A percentile compares a stretch with the other conserved stretches of the same genome.
phyloP scores from a whole-genome alignment of 805 yeast species.

The Zygosaccharomyces rouxii region DNA sequence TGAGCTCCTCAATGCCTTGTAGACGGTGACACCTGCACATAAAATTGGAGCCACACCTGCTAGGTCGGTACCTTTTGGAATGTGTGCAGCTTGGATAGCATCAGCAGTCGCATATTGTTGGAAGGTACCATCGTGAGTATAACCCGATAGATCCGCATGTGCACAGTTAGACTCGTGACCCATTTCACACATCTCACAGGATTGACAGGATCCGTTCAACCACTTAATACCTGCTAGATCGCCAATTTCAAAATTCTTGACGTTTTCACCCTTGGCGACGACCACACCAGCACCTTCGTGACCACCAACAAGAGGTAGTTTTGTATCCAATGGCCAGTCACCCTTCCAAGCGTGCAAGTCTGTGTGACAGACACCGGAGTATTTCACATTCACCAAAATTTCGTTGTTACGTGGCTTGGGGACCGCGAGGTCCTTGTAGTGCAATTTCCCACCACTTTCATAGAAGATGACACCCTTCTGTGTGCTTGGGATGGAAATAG shows the following conservation, averaged over 20 bases:
- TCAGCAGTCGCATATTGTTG: conserved; percentile 87
- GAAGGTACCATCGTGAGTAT: conserved; percentile 67
- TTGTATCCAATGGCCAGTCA: conserved; percentile 57
- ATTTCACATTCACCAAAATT: conserved; percentile 52
- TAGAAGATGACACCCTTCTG: conserved; percentile 53
- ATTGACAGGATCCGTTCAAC: conserved; percentile 58
- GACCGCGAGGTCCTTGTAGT: conserved; percentile 50
- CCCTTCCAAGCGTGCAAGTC: conserved; percentile 68
- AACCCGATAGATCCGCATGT: conserved; percentile 49
- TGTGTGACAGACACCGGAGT: conserved; percentile 65
- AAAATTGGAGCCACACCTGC: conserved; percentile 63
- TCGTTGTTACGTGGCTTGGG: conserved; percentile 57
- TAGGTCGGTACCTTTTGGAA: conserved; percentile 67
- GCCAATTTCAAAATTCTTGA: conserved; percentile 52
- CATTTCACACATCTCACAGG: conserved; percentile 54
- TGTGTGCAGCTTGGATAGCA: conserved; percentile 78
- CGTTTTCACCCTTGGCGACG: conserved; percentile 54
- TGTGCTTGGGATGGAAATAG: conserved; percentile 39
- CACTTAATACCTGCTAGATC: conserved; percentile 62
- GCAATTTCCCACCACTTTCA: conserved; percentile 45
- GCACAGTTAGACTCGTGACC: conserved; percentile 51
- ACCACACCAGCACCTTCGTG: conserved; percentile 68
- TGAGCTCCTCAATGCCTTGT: conserved; percentile 55
- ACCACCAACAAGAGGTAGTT: conserved; percentile 60
- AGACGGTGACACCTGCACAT: conserved; percentile 62